Evolutionary conservation across 441 rosid genomes (phyloP).

Genomic region (Sinapis alba): DNA sequence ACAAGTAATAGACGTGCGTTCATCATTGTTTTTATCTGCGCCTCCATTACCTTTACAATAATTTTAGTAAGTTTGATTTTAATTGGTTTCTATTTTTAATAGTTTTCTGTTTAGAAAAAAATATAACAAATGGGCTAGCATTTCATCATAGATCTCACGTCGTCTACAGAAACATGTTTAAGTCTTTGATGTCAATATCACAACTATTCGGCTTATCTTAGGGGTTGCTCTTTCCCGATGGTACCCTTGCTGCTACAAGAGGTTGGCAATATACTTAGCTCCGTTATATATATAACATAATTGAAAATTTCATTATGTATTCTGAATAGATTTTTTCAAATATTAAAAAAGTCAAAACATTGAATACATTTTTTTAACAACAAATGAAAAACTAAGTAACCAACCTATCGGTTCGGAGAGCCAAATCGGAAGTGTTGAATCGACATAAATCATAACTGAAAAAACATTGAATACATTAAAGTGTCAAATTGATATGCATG

Average conservation of each 20-base stretch:
- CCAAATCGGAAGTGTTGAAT: too few relatives aligned
- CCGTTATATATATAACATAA: too few relatives aligned
- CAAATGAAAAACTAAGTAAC: too few relatives aligned
- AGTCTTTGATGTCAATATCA: not conserved
- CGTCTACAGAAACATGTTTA: not conserved
- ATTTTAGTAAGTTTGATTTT: not conserved
- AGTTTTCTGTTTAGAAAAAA: not conserved
- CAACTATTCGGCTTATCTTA: not conserved
- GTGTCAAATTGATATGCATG: too few relatives aligned
- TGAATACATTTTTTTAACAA: too few relatives aligned
- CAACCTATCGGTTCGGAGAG: too few relatives aligned
- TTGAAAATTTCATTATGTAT: too few relatives aligned
- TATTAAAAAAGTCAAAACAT: too few relatives aligned
- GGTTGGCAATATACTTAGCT: not conserved
- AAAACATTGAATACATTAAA: too few relatives aligned
- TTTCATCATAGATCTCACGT: not conserved
- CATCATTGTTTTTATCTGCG: constrained; percentile 46
- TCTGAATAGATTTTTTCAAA: too few relatives aligned
- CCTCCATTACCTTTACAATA: not conserved
- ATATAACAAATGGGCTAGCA: not conserved
- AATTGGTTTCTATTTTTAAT: not conserved
- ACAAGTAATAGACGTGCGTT: constrained; percentile 52
- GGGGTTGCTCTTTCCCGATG: not conserved
- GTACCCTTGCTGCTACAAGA: not conserved
- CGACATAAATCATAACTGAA: too few relatives aligned